Evolutionary conservation across 2,329 filamentous ascomycete species (phyloP), one percentile per base, ranked within the genome.

Genomic region (Thelonectria olida): DNA sequence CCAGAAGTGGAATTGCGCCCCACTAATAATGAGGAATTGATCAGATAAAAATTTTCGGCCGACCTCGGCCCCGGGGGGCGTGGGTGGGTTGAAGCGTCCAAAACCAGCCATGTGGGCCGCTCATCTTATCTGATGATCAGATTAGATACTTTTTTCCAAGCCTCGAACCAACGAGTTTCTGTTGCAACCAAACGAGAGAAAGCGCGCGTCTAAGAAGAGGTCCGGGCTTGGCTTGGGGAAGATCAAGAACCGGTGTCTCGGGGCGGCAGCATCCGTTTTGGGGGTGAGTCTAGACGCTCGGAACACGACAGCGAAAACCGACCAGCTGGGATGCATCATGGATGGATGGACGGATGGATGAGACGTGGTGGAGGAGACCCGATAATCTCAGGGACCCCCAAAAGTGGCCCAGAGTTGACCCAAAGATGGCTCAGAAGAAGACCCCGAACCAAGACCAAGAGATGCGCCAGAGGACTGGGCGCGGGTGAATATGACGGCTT

Each of bases 61-160:
- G 69, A 69, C 58, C 27, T 72, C 69, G 69, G 67, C 47, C 41
- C 12, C n/a, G 44, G 61, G 50, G 68, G 42, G 66, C 7, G 55
- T 62, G 65, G 13, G 36, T 8, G 15, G 63, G 67, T 51, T 31
- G 51, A 44, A n/a, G 38, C 27, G 22, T 31, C 50, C n/a, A 27
- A 20, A 61, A 42, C 41, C 17, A 36, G 7, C 28, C 7, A 28
- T 52, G 45, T 51, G 64, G 54, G 45, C 36, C 41, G 20, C 57
- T 67, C 72, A 80, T 80, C 78, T 80, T 78, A 80, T 80, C 78
- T 74, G 78, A 80, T 80, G 67, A 80, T 80, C 78, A 77, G 77
- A 80, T 80, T 78, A 80, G 74, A 78, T 78, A 73, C 61, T 39
- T 63, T 2, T 20, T 36, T 54, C 31, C 13, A n/a, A 17, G 6